Conservation (phyloP, 352 stramenopile species). For the Stramenopiles sp. region DNA sequence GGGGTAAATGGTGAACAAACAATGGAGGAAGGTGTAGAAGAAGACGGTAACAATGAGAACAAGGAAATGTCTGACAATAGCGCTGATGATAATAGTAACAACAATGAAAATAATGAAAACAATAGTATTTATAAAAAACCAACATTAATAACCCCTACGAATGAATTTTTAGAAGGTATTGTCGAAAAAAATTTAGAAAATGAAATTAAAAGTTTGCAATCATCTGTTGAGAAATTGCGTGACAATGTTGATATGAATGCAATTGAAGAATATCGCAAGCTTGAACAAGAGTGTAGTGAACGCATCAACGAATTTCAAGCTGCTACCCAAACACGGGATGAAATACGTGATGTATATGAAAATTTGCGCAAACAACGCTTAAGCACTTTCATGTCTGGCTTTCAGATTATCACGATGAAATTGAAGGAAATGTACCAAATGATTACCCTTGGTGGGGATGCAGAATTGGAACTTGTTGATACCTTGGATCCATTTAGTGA, state of each 20-base stretch:
- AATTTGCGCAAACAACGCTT: slow-evolving; percentile 83
- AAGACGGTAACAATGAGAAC: slow-evolving; percentile 18
- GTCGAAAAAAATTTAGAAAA: slow-evolving; percentile 7
- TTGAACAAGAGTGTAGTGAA: slow-evolving; percentile 72
- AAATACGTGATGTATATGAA: slow-evolving; percentile 77
- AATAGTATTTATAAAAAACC: background rate
- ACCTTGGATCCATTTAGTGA: slow-evolving; percentile 96
- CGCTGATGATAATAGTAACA: slow-evolving; percentile 11
- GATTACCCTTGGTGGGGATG: slow-evolving; percentile 84
- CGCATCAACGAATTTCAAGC: slow-evolving; percentile 79
- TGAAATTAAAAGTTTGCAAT: slow-evolving; percentile 20
- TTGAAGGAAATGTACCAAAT: slow-evolving; percentile 99
- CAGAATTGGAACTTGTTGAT: slow-evolving; percentile 96
- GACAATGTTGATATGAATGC: slow-evolving; percentile 59
- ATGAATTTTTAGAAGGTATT: background rate
- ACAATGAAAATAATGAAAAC: slow-evolving; percentile 21
- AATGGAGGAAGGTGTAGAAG: slow-evolving; percentile 20
- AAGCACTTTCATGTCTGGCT: slow-evolving; percentile 97
- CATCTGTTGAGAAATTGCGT: slow-evolving; percentile 22
- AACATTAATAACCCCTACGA: background rate
- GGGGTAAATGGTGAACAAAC: slow-evolving; percentile 19
- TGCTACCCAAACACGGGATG: slow-evolving; percentile 70
- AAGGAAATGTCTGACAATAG: slow-evolving; percentile 14
- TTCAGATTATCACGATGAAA: slow-evolving; percentile 92
- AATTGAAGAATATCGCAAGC: slow-evolving; percentile 64